Evolutionary conservation across 495 filamentous ascomycete genomes (phyloP), one percentile per base, ranked within the genome.

Genomic region (Staphylotrichum tortipilum): DNA sequence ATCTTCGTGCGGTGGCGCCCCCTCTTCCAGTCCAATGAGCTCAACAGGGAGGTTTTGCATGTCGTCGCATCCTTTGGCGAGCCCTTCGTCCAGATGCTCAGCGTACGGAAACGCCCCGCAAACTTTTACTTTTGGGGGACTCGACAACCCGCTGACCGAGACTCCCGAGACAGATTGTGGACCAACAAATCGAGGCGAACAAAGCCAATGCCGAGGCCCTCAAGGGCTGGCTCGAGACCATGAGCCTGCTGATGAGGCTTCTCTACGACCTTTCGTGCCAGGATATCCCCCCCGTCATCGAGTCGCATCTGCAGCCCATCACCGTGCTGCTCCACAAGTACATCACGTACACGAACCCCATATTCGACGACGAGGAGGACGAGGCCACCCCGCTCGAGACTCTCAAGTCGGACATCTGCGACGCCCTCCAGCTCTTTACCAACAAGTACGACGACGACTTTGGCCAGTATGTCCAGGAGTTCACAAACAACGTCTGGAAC

Each of bases 1-100:
- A 96, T 99, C 57, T 99, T 97, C 75, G 87, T 84, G 68, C 76
- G 92, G 52, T 99, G 94, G 94, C 78, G 89, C 47, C 94, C 92
- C 18, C 73, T 97, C 10, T 95, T 91, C 68, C 78, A 85, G 34
- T 94, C 89, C 36, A 89, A 97, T 63, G 85, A 80, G 8, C 78
- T 99, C 9, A 97, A 87, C 68, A 83, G 77, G 7, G 94, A 99
- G 64, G 89, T 99, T 63, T 88, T 92, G 64, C 94, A 97, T 65
- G 94, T 99, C 34, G 78, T 97, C 23, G 68, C 67, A 37, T 86
- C 79, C 55, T 97, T 99, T 59, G 83, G 84, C 26, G 70, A 69
- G 3, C 86, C 94, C 1, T 95, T 92, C 66, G 73, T 97, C 31
- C 71, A 76, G 28, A 76, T 97, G 44, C 77, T 95, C 49, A 74